A percentile compares a stretch with the other conserved stretches of the same genome.
Conservation (phyloP, 164 flowering plant species). For the Vitis riparia region DNA sequence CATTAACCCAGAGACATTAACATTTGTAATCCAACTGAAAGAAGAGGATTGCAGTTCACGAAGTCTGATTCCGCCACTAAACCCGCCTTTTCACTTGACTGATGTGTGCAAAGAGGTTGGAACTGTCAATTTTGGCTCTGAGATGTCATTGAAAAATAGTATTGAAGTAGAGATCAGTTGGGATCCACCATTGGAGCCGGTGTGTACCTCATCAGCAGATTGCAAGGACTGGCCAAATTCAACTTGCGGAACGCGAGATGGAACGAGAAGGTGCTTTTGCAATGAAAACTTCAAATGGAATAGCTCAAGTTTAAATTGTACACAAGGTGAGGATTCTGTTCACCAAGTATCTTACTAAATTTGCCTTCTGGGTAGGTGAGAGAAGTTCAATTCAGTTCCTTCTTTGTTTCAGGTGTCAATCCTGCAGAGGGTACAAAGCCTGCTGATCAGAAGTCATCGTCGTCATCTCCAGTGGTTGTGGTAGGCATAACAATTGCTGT, state of each 20-base stretch:
- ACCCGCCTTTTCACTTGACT: too few relatives aligned
- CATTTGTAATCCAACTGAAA: conserved; percentile 19
- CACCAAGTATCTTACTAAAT: too few relatives aligned
- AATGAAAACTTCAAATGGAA: conserved; percentile 16
- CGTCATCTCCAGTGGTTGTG: too few relatives aligned
- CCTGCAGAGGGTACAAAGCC: too few relatives aligned
- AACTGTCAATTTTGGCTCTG: too few relatives aligned
- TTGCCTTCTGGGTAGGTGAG: too few relatives aligned
- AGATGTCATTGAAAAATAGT: not conserved
- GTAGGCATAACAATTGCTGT: too few relatives aligned
- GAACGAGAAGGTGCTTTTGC: conserved; percentile 22
- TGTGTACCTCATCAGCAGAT: conserved; percentile 8
- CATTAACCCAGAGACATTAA: conserved; percentile 22
- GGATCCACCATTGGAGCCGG: conserved; percentile 10
- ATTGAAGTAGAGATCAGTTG: conserved; percentile 2
- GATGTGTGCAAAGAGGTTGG: too few relatives aligned
- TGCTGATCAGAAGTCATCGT: not conserved
- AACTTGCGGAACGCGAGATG: conserved; percentile 8
- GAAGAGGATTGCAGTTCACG: conserved; percentile 12
- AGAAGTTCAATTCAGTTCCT: too few relatives aligned
- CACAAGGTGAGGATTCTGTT: conserved; percentile 7
- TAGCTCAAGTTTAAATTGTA: conserved; percentile 10
- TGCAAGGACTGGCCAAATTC: conserved; percentile 22
- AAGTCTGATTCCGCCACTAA: not conserved
- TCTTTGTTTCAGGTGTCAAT: too few relatives aligned